phyloP scores from a whole-genome alignment of 2,329 filamentous ascomycete genomes.

The Bipolaris oryzae region DNA sequence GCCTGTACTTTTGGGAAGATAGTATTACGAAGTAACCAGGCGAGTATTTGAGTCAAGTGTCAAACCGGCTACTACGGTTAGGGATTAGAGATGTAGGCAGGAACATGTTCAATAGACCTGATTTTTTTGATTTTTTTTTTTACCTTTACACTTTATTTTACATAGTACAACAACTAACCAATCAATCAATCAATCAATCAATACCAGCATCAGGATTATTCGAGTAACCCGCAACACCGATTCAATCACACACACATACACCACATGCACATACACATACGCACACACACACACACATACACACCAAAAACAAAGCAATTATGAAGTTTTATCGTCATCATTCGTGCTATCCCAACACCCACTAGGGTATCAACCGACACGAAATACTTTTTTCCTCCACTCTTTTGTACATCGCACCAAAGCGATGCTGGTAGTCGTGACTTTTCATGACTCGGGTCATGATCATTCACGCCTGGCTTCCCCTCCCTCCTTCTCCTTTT shows the following conservation, averaged over 20 bases:
- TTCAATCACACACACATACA: neutral
- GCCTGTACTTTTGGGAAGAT: too few relatives aligned
- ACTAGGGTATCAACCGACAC: conserved; percentile 23
- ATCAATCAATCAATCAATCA: too few relatives aligned
- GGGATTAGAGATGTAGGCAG: too few relatives aligned
- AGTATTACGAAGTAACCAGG: too few relatives aligned
- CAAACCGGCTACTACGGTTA: too few relatives aligned
- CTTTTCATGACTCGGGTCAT: conserved; percentile 17
- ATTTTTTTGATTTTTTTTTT: too few relatives aligned
- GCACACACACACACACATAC: neutral
- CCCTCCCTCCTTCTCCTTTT: neutral
- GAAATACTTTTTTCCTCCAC: conserved; percentile 6
- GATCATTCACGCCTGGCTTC: neutral
- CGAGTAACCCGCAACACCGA: conserved; percentile 12
- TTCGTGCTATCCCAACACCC: conserved; percentile 22
- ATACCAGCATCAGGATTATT: conserved; percentile 8
- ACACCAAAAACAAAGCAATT: neutral
- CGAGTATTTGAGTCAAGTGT: too few relatives aligned
- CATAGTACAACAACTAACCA: too few relatives aligned
- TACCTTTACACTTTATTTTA: too few relatives aligned
- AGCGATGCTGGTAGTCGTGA: conserved; percentile 10
- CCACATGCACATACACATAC: neutral
- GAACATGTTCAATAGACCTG: too few relatives aligned
- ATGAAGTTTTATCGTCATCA: conserved; percentile 15
- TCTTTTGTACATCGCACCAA: conserved; percentile 4